Evolutionary conservation across 495 filamentous ascomycete species (phyloP).

Genomic region (Lasiosphaeris hirsuta): DNA sequence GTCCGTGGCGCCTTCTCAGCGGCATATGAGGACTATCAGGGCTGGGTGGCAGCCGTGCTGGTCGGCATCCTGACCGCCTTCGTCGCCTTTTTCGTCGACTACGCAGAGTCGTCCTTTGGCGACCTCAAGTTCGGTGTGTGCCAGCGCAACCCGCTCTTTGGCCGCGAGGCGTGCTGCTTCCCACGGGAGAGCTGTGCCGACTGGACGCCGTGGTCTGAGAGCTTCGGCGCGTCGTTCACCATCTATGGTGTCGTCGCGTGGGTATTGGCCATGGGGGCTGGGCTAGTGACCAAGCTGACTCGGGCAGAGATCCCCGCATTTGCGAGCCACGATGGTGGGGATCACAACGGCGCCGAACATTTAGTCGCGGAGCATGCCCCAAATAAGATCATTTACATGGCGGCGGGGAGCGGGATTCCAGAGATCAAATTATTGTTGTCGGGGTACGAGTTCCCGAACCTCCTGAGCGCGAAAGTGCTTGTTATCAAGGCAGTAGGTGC

Average conservation of each 20-base stretch:
- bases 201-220: constrained; percentile 45
- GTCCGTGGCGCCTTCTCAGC: constrained; percentile 35
- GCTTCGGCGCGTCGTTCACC: constrained; percentile 38
- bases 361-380: not conserved
- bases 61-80: constrained; percentile 54
- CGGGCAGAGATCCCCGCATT: constrained; percentile 47
- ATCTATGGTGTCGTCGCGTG: constrained; percentile 51
- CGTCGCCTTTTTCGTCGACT: constrained; percentile 54
- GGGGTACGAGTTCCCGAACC: constrained; percentile 57
- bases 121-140: constrained; percentile 57
- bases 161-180: constrained; percentile 47
- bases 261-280: constrained; percentile 48
- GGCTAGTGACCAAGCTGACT: constrained; percentile 50
- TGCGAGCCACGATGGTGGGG: constrained; percentile 18
- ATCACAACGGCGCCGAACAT: constrained; percentile 1
- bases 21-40: constrained; percentile 19
- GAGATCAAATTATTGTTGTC: constrained; percentile 60
- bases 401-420: constrained; percentile 54
- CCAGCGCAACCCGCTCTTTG: constrained; percentile 42
- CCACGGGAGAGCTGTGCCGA: constrained; percentile 31
- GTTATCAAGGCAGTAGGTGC: constrained; percentile 55
- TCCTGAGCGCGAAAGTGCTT: constrained; percentile 53
- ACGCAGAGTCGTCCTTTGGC: constrained; percentile 49
- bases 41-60: constrained; percentile 43
- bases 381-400: constrained; percentile 56